Evolutionary conservation across 2,329 filamentous ascomycete genomes (phyloP).

Genomic region (Venturia carpophila): DNA sequence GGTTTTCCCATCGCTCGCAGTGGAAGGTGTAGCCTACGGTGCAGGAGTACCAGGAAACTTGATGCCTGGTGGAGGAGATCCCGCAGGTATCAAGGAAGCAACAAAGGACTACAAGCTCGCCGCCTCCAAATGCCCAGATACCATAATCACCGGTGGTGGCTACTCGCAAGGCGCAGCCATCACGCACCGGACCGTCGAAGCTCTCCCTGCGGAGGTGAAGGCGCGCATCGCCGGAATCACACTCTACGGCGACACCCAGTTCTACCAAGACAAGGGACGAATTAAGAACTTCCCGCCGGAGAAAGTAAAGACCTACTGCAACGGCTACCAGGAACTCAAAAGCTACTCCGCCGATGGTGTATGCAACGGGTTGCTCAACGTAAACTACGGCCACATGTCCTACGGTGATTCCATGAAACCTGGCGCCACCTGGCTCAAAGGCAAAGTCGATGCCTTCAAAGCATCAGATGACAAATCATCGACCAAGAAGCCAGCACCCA

Average conservation of each 20-base stretch:
- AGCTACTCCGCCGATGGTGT: constrained; percentile 26
- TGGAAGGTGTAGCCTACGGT: constrained; percentile 30
- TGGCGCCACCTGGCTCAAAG: constrained; percentile 4
- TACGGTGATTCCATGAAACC: constrained; percentile 3
- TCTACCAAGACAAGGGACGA: constrained; percentile 30
- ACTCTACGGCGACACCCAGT: constrained; percentile 36
- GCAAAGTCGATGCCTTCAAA: constrained; percentile 7
- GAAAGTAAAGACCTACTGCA: constrained; percentile 32
- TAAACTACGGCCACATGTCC: constrained; percentile 21
- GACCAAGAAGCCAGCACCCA: no score
- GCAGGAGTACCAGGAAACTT: constrained; percentile 31
- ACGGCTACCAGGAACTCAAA: constrained; percentile 17
- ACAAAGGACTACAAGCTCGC: constrained; percentile 32
- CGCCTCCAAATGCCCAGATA: constrained; percentile 32
- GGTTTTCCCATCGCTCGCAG: neutral
- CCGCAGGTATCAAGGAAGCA: constrained; percentile 29
- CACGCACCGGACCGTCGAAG: constrained; percentile 30
- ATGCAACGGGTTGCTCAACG: constrained; percentile 32
- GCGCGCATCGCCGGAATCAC: constrained; percentile 31
- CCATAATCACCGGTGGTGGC: constrained; percentile 33
- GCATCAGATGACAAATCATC: neutral
- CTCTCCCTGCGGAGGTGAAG: constrained; percentile 25
- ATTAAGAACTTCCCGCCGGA: constrained; percentile 30
- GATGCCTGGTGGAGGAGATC: constrained; percentile 28
- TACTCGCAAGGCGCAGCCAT: constrained; percentile 38